Evolutionary conservation across 169 alveolate genomes (phyloP).

Genomic region (Fabrea salina): DNA sequence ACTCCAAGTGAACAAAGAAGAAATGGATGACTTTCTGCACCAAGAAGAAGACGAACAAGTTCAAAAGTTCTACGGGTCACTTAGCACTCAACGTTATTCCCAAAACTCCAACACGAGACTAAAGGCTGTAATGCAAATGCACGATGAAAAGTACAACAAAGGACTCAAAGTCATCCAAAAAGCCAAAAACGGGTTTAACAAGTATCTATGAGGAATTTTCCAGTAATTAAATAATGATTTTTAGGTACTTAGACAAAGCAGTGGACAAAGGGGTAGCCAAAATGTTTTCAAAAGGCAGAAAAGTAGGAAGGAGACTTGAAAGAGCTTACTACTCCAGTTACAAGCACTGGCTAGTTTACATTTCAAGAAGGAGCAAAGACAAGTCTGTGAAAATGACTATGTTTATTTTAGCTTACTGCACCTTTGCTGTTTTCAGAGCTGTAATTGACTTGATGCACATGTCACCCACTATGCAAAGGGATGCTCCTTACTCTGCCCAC

Average conservation of each 20-base stretch:
- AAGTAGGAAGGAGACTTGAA: slow-evolving; percentile 9
- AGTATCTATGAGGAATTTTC: no score
- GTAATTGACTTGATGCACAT: background rate
- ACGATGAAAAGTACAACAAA: slow-evolving; percentile 10
- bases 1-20: no score
- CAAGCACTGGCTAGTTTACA: background rate
- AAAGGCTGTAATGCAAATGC: slow-evolving; percentile 12
- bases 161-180: background rate
- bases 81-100: background rate
- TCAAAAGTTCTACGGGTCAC: background rate
- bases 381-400: background rate
- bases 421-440: background rate
- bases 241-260: background rate
- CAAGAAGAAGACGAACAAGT: background rate
- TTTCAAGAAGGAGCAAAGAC: background rate
- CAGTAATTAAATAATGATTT: slow-evolving; percentile 2
- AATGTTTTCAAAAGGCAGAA: background rate
- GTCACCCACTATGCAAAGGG: no score
- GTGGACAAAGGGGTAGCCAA: background rate
- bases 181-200: background rate
- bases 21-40: background rate
- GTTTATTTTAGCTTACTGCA: background rate
- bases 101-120: background rate
- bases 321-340: background rate
- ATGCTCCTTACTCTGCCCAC: no score